Conservation (phyloP, 768 basidiomycete species). For the Russula lepida region DNA sequence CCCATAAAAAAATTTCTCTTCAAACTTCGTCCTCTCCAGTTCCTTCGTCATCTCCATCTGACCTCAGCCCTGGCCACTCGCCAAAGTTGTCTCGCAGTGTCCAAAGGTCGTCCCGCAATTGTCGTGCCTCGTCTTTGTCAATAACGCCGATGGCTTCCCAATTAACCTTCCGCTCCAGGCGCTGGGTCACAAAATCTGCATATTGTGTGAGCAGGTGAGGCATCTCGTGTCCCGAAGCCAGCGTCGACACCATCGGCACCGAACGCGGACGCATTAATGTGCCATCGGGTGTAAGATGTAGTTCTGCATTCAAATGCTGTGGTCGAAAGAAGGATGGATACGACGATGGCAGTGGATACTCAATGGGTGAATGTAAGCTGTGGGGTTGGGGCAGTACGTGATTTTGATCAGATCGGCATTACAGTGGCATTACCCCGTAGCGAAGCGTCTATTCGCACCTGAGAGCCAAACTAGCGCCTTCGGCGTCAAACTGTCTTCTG, state of each 20-base stretch:
- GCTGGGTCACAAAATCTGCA: slow-evolving; percentile 42
- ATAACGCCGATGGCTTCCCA: slow-evolving; percentile 11
- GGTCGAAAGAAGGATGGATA: slow-evolving; percentile 41
- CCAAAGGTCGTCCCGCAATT: slow-evolving; percentile 17
- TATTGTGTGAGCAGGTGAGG: slow-evolving; percentile 40
- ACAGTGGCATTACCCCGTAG: neutral
- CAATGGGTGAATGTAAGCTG: slow-evolving; percentile 37
- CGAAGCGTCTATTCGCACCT: slow-evolving; percentile 29
- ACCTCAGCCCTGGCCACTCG: neutral
- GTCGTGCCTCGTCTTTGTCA: slow-evolving; percentile 16
- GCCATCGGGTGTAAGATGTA: slow-evolving; percentile 13
- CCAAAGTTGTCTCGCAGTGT: slow-evolving; percentile 16
- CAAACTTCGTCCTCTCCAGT: slow-evolving; percentile 13
- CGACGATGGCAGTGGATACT: slow-evolving; percentile 55
- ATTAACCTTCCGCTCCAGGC: slow-evolving; percentile 23
- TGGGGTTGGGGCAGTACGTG: neutral
- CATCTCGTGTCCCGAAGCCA: slow-evolving; percentile 34
- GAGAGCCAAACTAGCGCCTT: slow-evolving; percentile 31
- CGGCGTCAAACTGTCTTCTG: slow-evolving; percentile 33
- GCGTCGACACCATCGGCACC: slow-evolving; percentile 25
- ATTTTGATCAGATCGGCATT: neutral
- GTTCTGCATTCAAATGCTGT: slow-evolving; percentile 14
- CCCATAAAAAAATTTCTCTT: neutral
- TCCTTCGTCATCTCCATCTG: neutral
- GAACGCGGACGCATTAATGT: slow-evolving; percentile 1